Conservation (phyloP, 179 eudicot genomes). For the Pouteria campechiana region DNA sequence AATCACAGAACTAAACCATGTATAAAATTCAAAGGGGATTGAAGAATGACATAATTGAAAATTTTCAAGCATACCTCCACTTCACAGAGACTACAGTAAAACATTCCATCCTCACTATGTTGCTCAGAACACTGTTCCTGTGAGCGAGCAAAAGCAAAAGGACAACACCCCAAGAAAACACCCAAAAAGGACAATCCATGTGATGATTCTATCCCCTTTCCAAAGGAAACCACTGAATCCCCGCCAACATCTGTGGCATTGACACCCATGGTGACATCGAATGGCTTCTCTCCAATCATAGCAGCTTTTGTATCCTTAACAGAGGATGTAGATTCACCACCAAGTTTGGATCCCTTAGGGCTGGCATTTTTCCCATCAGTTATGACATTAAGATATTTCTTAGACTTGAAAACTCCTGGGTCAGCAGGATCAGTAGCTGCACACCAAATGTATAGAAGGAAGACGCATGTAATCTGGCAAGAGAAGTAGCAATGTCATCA, state of each 20-base stretch:
- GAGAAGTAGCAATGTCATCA: neutral
- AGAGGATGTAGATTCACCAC: constrained; percentile 48
- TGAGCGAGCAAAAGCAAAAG: constrained; percentile 52
- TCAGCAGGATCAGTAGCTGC: constrained; percentile 98
- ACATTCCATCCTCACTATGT: constrained; percentile 98
- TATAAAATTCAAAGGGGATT: no score
- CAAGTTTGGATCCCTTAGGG: constrained; percentile 35
- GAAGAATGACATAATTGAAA: no score
- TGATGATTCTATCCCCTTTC: constrained; percentile 16
- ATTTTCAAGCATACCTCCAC: constrained; percentile 98
- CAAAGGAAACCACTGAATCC: constrained; percentile 28
- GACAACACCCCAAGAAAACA: constrained; percentile 40
- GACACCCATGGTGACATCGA: constrained; percentile 17
- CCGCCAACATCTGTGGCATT: constrained; percentile 28
- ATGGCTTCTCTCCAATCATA: constrained; percentile 28
- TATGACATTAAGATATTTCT: constrained; percentile 57
- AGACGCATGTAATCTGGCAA: constrained; percentile 57
- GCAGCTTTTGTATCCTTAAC: constrained; percentile 31
- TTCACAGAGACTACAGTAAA: constrained; percentile 97
- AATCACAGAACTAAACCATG: no score
- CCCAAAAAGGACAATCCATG: constrained; percentile 24
- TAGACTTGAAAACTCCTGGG: constrained; percentile 89
- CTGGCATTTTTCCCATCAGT: constrained; percentile 21
- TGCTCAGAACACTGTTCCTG: constrained; percentile 56
- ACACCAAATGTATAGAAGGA: constrained; percentile 94